Percentiles rank a stretch among this genome's conserved stretches.
phyloP scores from a whole-genome alignment of 352 stramenopile genomes.

The Phytophthora cajani region DNA sequence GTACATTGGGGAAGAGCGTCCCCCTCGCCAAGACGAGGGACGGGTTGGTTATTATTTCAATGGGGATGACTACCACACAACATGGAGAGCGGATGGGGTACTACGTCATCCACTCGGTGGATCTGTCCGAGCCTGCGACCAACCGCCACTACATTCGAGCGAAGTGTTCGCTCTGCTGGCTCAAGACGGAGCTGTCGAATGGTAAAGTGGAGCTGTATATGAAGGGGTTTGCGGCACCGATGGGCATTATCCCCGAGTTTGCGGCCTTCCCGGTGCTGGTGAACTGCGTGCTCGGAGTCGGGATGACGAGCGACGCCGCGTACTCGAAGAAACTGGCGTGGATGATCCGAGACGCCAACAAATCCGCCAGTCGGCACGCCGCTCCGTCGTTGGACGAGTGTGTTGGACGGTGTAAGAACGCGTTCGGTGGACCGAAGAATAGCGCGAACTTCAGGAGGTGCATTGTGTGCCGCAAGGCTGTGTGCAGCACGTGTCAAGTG shows the following conservation, averaged over 20 bases:
- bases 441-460: conserved; percentile 33
- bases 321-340: conserved; percentile 54
- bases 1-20: conserved; percentile 39
- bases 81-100: conserved; percentile 58
- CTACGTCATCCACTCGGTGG: conserved; percentile 58
- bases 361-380: conserved; percentile 1
- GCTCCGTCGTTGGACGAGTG: conserved; percentile 28
- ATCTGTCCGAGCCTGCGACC: conserved; percentile 44
- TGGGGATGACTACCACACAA: conserved; percentile 48
- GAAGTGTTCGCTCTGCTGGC: conserved; percentile 50
- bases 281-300: conserved; percentile 46
- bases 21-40: conserved; percentile 52
- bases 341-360: conserved; percentile 49
- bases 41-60: conserved; percentile 44
- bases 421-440: conserved; percentile 30
- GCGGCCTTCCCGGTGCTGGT: conserved; percentile 39
- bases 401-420: conserved; percentile 37
- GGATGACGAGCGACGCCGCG: conserved; percentile 41
- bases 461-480: conserved; percentile 36
- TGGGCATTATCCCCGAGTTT: conserved; percentile 36
- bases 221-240: conserved; percentile 43
- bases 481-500: conserved; percentile 45
- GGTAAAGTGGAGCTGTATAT: conserved; percentile 54
- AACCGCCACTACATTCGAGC: conserved; percentile 38
- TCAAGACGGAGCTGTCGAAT: conserved; percentile 44